phyloP scores from a whole-genome alignment of 1,284 basidiomycete genomes.

The Athelia psychrophila region DNA sequence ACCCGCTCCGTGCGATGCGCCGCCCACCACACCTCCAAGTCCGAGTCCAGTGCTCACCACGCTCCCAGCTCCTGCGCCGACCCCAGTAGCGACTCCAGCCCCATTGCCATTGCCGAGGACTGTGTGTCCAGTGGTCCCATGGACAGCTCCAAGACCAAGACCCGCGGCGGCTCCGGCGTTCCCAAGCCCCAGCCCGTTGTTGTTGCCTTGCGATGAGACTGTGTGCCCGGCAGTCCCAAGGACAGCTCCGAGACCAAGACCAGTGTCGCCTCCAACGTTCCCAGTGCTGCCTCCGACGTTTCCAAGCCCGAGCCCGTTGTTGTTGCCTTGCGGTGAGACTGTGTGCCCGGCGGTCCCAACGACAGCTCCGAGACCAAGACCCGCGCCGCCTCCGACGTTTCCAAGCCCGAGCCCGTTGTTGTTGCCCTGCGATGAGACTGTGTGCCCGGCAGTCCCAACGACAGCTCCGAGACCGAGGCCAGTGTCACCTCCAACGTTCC shows the following conservation, averaged over 20 bases:
- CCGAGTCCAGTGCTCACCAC: neutral
- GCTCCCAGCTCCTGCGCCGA: neutral
- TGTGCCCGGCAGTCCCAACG: neutral
- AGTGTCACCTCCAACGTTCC: neutral
- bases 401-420: neutral
- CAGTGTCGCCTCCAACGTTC: neutral
- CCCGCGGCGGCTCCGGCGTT: too few relatives aligned
- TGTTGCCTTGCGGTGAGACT: too few relatives aligned
- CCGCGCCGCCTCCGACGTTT: neutral
- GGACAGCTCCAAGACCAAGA: too few relatives aligned
- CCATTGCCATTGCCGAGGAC: too few relatives aligned
- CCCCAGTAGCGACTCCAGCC: neutral
- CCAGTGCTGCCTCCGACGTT: too few relatives aligned
- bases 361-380: constrained; percentile 1
- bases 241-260: neutral
- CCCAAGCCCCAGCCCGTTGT: too few relatives aligned
- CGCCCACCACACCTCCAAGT: neutral
- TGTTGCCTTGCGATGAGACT: too few relatives aligned
- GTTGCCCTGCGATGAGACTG: too few relatives aligned
- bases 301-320: too few relatives aligned
- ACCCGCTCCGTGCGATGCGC: neutral
- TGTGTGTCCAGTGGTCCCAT: too few relatives aligned
- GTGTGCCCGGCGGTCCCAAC: too few relatives aligned
- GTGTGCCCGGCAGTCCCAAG: too few relatives aligned
- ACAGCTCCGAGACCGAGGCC: neutral